These are phyloP conservation scores for Pythium vanterpoolii DNA, from an alignment of 352 stramenopile genomes.

Conservation along the genomic window DNA sequence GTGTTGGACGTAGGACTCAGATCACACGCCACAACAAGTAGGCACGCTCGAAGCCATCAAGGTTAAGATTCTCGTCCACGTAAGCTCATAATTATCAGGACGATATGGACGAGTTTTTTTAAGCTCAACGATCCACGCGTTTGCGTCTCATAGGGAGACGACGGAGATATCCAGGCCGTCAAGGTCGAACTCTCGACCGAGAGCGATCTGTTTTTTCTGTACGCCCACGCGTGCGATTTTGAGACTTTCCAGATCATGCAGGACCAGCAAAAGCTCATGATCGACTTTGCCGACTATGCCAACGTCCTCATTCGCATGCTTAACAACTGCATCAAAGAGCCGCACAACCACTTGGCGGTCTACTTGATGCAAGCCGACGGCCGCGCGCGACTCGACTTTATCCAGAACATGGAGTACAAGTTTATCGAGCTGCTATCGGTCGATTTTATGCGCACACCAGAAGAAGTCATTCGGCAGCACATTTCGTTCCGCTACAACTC, in stretches of 20 bases:
- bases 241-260: slow-evolving; percentile 89
- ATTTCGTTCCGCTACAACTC: slow-evolving; percentile 94
- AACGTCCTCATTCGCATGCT: slow-evolving; percentile 94
- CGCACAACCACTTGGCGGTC: slow-evolving; percentile 91
- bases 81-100: slow-evolving; percentile 18
- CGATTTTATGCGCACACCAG: slow-evolving; percentile 85
- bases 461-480: slow-evolving; percentile 90
- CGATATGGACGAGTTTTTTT: not conserved
- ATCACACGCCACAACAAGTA: slow-evolving; percentile 86
- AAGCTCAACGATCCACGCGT: not conserved
- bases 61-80: slow-evolving; percentile 91
- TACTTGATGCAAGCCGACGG: slow-evolving; percentile 92
- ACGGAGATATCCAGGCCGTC: slow-evolving; percentile 78
- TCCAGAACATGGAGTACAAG: slow-evolving; percentile 97
- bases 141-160: slow-evolving; percentile 54
- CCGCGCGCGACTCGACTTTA: slow-evolving; percentile 91
- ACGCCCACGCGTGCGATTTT: slow-evolving; percentile 86
- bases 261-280: slow-evolving; percentile 95
- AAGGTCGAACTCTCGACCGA: slow-evolving; percentile 91
- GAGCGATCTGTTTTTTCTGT: slow-evolving; percentile 93
- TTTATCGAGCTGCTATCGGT: slow-evolving; percentile 94
- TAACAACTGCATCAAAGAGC: slow-evolving; percentile 95
- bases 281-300: slow-evolving; percentile 93
- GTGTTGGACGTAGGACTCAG: slow-evolving; percentile 33
- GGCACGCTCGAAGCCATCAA: slow-evolving; percentile 94